Conservation (phyloP, 129 eudicot genomes). For the Flaveria linearis region DNA sequence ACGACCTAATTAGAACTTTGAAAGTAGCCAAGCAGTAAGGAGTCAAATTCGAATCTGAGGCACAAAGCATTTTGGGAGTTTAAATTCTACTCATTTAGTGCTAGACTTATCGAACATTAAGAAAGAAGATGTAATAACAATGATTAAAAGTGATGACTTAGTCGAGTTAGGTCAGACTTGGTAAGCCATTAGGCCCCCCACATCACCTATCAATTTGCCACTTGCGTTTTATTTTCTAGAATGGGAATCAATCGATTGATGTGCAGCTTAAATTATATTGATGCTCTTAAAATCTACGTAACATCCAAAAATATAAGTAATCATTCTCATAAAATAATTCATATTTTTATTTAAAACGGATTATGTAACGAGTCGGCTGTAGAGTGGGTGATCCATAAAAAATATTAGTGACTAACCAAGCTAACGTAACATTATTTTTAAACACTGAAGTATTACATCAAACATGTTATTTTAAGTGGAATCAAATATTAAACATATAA, state of each 20-base stretch:
- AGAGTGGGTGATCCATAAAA: slow-evolving; percentile 24
- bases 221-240: slow-evolving; percentile 31
- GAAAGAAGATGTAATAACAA: no score
- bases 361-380: neutral
- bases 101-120: slow-evolving; percentile 14
- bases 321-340: slow-evolving; percentile 19
- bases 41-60: no score
- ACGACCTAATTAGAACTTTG: no score
- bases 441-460: no score
- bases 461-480: no score
- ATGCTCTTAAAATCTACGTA: slow-evolving; percentile 25
- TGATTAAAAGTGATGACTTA: neutral
- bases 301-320: slow-evolving; percentile 14
- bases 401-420: neutral
- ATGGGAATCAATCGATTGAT: slow-evolving; percentile 28
- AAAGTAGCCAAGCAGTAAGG: no score
- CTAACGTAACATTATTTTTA: neutral
- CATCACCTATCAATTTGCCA: slow-evolving; percentile 23
- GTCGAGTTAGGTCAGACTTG: slow-evolving; percentile 6
- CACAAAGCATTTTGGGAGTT: no score
- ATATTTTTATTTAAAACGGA: neutral
- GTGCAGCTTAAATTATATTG: slow-evolving; percentile 28
- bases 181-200: slow-evolving; percentile 7
- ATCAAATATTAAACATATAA: no score
- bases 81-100: neutral